A percentile compares a stretch with the other conserved stretches of the same genome.
These are phyloP conservation scores for Vitis cinerea DNA, from an alignment of 164 flowering plant genomes.

Conservation along the genomic window DNA sequence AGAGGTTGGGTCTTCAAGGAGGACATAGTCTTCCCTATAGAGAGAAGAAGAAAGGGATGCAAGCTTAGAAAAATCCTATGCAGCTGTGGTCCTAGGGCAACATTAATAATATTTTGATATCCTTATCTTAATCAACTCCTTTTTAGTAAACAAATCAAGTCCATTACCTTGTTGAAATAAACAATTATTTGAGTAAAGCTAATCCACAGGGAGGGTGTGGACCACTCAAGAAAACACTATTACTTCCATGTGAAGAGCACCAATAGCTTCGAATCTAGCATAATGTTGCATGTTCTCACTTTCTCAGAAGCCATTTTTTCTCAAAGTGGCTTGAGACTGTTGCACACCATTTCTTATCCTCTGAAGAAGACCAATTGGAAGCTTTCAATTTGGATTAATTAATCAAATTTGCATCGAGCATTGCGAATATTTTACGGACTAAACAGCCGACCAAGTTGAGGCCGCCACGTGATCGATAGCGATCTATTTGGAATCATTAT, in stretches of 20 bases:
- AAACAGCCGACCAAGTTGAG: slow-evolving; percentile 55
- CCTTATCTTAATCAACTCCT: slow-evolving; percentile 40
- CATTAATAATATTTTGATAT: slow-evolving; percentile 10
- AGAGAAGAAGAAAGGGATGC: slow-evolving; percentile 12
- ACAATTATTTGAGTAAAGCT: slow-evolving; percentile 28
- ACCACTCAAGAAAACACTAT: slow-evolving; percentile 34
- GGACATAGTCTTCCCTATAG: slow-evolving; percentile 32
- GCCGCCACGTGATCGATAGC: slow-evolving; percentile 58
- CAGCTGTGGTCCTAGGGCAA: slow-evolving; percentile 12
- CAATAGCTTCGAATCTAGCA: slow-evolving; percentile 32
- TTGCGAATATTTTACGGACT: slow-evolving; percentile 27
- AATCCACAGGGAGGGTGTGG: slow-evolving; percentile 30
- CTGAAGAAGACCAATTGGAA: slow-evolving; percentile 24
- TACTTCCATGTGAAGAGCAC: slow-evolving; percentile 59
- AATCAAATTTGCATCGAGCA: slow-evolving; percentile 31
- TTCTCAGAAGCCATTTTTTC: slow-evolving; percentile 35
- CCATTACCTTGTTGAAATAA: slow-evolving; percentile 37
- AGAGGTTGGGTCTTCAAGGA: slow-evolving; percentile 16
- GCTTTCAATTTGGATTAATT: slow-evolving; percentile 25
- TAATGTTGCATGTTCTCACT: slow-evolving; percentile 36
- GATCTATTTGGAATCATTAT: slow-evolving; percentile 42
- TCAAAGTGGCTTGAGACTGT: slow-evolving; percentile 29
- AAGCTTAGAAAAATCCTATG: slow-evolving; percentile 12
- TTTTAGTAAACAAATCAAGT: slow-evolving; percentile 35
- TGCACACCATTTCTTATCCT: slow-evolving; percentile 31